These are phyloP conservation scores for Pleurotus citrinopileatus DNA, from an alignment of 768 basidiomycete species.

Conservation along the genomic window DNA sequence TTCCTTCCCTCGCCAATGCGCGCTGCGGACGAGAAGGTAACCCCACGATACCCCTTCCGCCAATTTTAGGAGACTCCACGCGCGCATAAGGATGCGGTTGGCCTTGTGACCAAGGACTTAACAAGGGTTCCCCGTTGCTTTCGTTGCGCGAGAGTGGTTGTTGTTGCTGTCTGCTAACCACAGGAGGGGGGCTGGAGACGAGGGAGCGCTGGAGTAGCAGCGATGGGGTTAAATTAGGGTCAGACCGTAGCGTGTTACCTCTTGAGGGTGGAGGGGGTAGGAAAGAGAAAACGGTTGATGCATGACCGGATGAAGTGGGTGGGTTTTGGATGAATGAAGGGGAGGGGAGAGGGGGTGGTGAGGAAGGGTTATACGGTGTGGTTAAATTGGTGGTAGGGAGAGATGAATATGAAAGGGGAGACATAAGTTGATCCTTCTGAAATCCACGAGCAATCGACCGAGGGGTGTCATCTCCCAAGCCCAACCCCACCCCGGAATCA, in stretches of 20 bases:
- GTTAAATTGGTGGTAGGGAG: neutral
- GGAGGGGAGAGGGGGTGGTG: neutral
- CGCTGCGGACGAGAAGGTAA: neutral
- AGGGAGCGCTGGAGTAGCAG: slow-evolving; percentile 1
- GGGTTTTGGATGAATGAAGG: slow-evolving; percentile 6
- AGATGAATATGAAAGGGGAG: neutral
- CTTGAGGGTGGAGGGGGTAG: neutral
- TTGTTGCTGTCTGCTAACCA: neutral
- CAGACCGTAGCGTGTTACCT: neutral
- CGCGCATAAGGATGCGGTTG: slow-evolving; percentile 4
- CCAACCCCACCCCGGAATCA: neutral
- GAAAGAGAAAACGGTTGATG: slow-evolving; percentile 4
- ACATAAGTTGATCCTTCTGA: neutral
- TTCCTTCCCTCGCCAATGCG: neutral
- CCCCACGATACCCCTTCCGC: neutral
- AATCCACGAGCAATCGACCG: no score
- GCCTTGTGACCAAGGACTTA: neutral
- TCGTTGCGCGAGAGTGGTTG: neutral
- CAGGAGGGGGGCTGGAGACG: neutral
- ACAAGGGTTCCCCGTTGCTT: neutral
- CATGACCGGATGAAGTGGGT: neutral
- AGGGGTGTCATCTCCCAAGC: no score
- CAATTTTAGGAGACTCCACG: neutral
- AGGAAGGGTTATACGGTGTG: neutral
- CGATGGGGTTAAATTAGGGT: neutral